phyloP scores from a whole-genome alignment of 2,329 filamentous ascomycete species.

The Myriosclerotinia duriaeana region DNA sequence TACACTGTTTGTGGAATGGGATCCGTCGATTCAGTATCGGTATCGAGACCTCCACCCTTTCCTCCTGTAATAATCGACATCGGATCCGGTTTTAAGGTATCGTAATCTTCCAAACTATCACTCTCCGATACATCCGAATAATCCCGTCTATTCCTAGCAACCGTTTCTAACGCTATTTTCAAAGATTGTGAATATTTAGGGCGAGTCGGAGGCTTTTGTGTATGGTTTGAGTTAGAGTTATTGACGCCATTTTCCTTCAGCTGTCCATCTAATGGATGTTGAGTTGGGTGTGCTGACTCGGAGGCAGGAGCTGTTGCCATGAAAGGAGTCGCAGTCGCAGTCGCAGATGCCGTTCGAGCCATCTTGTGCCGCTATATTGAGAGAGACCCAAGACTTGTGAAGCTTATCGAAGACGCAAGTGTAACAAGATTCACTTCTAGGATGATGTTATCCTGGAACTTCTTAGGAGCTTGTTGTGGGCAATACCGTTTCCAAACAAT shows the following conservation, averaged over 20 bases:
- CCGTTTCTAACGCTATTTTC: constrained; percentile 34
- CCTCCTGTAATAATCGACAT: constrained; percentile 38
- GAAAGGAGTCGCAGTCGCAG: constrained; percentile 7
- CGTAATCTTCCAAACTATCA: constrained; percentile 39
- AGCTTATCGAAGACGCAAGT: not conserved
- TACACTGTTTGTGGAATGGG: constrained; percentile 28
- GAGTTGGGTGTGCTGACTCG: not conserved
- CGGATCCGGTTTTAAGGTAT: constrained; percentile 36
- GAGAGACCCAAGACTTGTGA: not conserved
- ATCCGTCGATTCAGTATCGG: constrained; percentile 26
- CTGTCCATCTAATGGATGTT: constrained; percentile 30
- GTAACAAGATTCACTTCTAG: not conserved
- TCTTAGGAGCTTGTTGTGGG: not conserved
- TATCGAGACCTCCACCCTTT: constrained; percentile 41
- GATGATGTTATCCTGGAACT: not conserved
- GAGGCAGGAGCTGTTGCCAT: not conserved
- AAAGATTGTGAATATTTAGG: constrained; percentile 32
- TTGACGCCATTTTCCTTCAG: constrained; percentile 32
- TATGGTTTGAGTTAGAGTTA: constrained; percentile 27
- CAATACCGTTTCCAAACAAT: not conserved
- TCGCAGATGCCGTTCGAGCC: constrained; percentile 23
- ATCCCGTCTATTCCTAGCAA: constrained; percentile 18
- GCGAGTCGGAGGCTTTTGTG: constrained; percentile 18
- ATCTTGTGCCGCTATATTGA: constrained; percentile 21
- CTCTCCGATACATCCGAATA: constrained; percentile 31